Evolutionary conservation across 345 rosid species (phyloP), one percentile per base, ranked within the genome.

Genomic region (Euphorbia tirucalli): DNA sequence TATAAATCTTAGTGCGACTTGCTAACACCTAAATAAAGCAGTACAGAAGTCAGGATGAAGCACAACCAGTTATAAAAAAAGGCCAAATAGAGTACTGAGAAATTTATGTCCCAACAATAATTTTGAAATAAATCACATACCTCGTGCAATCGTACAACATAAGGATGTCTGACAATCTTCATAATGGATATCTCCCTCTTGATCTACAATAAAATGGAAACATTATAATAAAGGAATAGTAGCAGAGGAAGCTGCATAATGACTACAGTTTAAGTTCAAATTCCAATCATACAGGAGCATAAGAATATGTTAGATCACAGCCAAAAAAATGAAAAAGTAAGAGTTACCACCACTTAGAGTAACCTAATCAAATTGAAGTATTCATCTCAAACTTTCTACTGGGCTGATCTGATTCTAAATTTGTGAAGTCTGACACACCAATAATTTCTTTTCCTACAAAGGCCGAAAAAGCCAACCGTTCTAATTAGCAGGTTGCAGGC

Each of bases 121-220:
- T 37, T 58, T 37, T 18, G 4, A 31, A 66, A 41, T 61, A 62
- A 37, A 71, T 18, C 3, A 13, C 87, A 77, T 84, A 66, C 99
- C 96, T 92, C 99, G 19, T 92, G 85, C 62, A 95, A 87, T 65
- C 97, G 96, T 76, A 90, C 99, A 65, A 92, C 96, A 15, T 77
- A 79, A 77, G 99, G 99, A 84, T 95, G 99, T 46, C 99, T 86
- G 70, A 95, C 99, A 75, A 95, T 95, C 85, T 92, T 95, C 99
- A 95, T 95, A 16, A 95, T 92, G 28, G 93, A 92, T 82, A 95
- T 95, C 92, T 95, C 99, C 74, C 90, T 85, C 85, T 95, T 95
- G 76, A 95, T 95, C 99, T 94, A 88, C 73, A 63, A 37, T 15
- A 46, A 30, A 28, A 67, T 10, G 24, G n/a, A 55, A 21, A 16